A percentile compares a stretch with the other conserved stretches of the same genome.
phyloP scores from a whole-genome alignment of 768 basidiomycete species.

The Hydnomerulius pinastri region DNA sequence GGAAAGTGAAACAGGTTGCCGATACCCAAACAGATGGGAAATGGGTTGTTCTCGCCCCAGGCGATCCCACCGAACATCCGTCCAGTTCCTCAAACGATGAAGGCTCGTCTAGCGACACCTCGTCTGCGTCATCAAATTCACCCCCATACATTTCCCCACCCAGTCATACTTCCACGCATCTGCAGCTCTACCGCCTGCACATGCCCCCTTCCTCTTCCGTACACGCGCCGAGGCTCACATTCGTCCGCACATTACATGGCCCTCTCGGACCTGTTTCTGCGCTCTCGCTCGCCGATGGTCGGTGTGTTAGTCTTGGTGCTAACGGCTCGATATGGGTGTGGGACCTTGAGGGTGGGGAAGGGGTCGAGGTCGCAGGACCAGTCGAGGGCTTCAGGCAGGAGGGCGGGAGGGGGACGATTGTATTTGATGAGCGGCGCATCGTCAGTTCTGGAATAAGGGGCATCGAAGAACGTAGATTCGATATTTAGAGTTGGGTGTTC shows the following conservation, averaged over 20 bases:
- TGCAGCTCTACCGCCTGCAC: constrained; percentile 76
- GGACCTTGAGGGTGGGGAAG: constrained; percentile 68
- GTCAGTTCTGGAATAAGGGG: constrained; percentile 44
- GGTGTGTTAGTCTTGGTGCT: constrained; percentile 72
- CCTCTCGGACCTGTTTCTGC: constrained; percentile 66
- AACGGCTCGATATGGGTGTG: constrained; percentile 84
- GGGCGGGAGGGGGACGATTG: constrained; percentile 45
- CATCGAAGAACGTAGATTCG: constrained; percentile 36
- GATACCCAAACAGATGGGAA: constrained; percentile 83
- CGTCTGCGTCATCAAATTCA: constrained; percentile 19
- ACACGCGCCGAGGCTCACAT: constrained; percentile 63
- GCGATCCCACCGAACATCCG: constrained; percentile 32
- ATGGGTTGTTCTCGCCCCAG: constrained; percentile 79
- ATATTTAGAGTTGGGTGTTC: constrained; percentile 26
- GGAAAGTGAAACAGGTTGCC: constrained; percentile 70
- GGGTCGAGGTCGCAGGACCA: constrained; percentile 34
- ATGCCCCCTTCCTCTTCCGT: constrained; percentile 55
- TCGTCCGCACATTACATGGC: constrained; percentile 71
- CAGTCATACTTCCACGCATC: constrained; percentile 50
- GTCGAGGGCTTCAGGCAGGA: constrained; percentile 37
- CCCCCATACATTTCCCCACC: constrained; percentile 32
- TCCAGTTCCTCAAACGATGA: constrained; percentile 13
- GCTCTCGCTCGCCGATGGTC: constrained; percentile 76
- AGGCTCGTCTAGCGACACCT: constrained; percentile 24
- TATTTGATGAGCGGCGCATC: constrained; percentile 76